Base-by-base conservation (phyloP, 768 basidiomycete genomes). In the Leccinum arenicola region DNA sequence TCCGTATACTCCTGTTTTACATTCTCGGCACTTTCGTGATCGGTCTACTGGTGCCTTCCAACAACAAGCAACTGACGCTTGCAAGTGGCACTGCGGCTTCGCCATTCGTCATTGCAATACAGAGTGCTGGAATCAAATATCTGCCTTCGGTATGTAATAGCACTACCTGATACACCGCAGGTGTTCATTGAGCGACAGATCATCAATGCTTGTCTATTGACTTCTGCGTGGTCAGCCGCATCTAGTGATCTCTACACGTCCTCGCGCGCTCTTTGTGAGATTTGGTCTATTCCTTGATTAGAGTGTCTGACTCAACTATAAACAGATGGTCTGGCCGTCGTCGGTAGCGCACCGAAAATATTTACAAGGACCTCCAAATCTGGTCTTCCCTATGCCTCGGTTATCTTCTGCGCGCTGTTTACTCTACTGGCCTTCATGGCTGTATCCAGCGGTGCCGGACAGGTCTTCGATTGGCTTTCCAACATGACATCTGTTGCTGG, bases 161-260 rank as follows among this genome's bases (percentile, higher is more conserved):
- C 70, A 66, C 64, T 50, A 51, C 27, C 61, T 21, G 66, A n/a
- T n/a, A n/a, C 53, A 4, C 38, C 19, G 19, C 36, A 14, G 3
- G 29, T 57, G 17, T 56, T 64, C 14, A 51, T 49, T 27, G 19
- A 4, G 27, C 21, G 7, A 11, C 49, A 89, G 87, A 77, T 92
- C 36, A 91, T 93, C 71, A 93, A 92, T 68, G 90, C 88, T 3
- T 86, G 84, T 70, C 79, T 96, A 17, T 75, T 98, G 62, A 93
- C 89, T 40, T 92, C 93, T 2, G 94, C 95, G 9, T 95, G 91
- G 88, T 96, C 94, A 23, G 94, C 95, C 35, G 92, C 91, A 6
- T 88, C 87, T 23, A 90, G 88, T 70, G 94, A 96, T 70, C 72
- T 97, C 50, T 96, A 93, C 76, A 95, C 93, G 4, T 88, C 88